Conservation (phyloP, 352 stramenopile species). For the Pythium sp. region DNA sequence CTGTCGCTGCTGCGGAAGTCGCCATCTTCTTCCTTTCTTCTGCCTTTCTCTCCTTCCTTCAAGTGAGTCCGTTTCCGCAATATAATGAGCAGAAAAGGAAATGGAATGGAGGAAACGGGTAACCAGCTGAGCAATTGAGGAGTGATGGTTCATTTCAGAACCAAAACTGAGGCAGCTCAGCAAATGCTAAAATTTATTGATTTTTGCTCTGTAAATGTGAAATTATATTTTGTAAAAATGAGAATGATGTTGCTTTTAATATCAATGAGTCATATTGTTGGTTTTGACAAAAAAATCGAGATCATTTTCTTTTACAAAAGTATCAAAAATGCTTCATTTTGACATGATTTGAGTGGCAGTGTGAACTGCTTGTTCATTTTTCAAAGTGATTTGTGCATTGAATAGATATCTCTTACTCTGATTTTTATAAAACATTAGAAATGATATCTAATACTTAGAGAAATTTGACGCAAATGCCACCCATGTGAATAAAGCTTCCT, state of each 20-base stretch:
- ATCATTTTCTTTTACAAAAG: background rate
- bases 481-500: background rate
- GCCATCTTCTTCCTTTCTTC: background rate
- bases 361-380: background rate
- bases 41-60: background rate
- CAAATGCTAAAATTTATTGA: background rate
- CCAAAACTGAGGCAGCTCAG: background rate
- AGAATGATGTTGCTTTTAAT: background rate
- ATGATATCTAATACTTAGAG: background rate
- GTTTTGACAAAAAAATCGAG: background rate
- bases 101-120: background rate
- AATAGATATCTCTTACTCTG: background rate
- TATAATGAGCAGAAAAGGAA: background rate
- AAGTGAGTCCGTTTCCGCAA: slow-evolving; percentile 1
- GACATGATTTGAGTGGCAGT: background rate
- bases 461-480: background rate
- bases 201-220: background rate
- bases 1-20: slow-evolving; percentile 6
- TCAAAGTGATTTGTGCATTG: background rate
- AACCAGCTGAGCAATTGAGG: background rate
- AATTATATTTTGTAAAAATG: background rate
- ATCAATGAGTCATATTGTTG: background rate
- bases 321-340: background rate
- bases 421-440: background rate
- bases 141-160: slow-evolving; percentile 2